A percentile compares a stretch with the other conserved stretches of the same genome.
These are phyloP conservation scores for Aspergillus kassunensis DNA, from an alignment of 495 filamentous ascomycete genomes.

Conservation along the genomic window DNA sequence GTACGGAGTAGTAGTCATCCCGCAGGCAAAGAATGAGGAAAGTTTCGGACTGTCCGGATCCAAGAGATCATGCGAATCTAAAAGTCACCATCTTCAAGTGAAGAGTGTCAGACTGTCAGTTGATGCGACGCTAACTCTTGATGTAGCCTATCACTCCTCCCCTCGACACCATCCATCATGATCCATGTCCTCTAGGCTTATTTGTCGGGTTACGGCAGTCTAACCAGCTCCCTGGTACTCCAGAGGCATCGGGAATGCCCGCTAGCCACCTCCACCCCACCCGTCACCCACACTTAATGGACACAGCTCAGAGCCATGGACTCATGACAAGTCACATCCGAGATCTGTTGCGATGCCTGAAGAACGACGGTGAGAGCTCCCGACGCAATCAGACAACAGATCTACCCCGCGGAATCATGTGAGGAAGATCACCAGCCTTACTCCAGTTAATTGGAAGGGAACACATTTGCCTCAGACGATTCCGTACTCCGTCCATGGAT, in stretches of 20 bases:
- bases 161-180: not conserved
- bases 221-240: constrained; percentile 3
- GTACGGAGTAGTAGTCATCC: too few species aligned
- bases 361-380: too few species aligned
- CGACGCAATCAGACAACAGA: too few species aligned
- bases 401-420: too few species aligned
- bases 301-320: too few species aligned
- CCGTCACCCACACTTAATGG: too few species aligned
- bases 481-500: too few species aligned
- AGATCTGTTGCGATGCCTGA: not conserved
- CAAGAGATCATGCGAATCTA: constrained; percentile 6
- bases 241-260: constrained; percentile 4
- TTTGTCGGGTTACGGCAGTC: not conserved
- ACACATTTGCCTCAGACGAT: not conserved
- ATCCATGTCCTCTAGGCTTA: too few species aligned
- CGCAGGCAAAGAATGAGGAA: not conserved
- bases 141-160: not conserved
- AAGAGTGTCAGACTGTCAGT: constrained; percentile 3
- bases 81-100: not conserved
- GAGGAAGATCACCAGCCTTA: too few species aligned
- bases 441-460: constrained; percentile 1
- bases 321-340: not conserved
- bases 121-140: constrained; percentile 4
- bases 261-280: not conserved
- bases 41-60: not conserved